Evolutionary conservation across 306 rosid species (phyloP).

Genomic region (Casuarina cunninghamiana): DNA sequence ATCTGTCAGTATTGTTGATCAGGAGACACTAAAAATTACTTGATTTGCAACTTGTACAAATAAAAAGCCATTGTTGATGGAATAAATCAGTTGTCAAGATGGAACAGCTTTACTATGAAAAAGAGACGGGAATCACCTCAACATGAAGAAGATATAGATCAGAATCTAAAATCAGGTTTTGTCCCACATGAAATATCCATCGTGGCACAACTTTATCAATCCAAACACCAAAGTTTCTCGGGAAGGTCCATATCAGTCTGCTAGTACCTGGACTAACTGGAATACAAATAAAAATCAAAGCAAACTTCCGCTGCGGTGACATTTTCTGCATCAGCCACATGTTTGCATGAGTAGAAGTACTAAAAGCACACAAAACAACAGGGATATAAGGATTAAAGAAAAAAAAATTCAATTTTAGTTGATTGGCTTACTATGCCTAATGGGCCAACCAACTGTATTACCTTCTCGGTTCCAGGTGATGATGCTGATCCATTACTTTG

Average conservation of each 20-base stretch:
- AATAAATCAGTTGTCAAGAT: conserved; percentile 10
- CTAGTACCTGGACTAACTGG: conserved; percentile 96
- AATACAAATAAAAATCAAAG: conserved; percentile 64
- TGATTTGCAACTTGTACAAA: background rate
- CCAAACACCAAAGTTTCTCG: conserved; percentile 77
- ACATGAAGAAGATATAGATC: conserved; percentile 89
- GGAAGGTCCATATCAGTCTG: conserved; percentile 88
- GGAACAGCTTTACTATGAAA: conserved; percentile 11
- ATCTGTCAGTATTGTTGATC: background rate
- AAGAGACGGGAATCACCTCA: conserved; percentile 58
- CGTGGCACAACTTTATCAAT: conserved; percentile 74
- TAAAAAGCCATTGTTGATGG: conserved; percentile 4
- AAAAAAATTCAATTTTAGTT: background rate
- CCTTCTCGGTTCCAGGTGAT: conserved; percentile 54
- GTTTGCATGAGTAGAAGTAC: conserved; percentile 4
- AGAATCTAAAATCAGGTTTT: conserved; percentile 85
- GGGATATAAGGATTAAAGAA: background rate
- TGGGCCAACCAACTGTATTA: conserved; percentile 18
- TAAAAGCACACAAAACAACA: conserved; percentile 2
- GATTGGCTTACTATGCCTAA: background rate
- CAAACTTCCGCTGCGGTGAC: conserved; percentile 33
- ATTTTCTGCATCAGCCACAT: conserved; percentile 48
- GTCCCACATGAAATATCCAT: conserved; percentile 88
- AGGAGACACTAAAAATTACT: background rate
- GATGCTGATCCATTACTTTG: conserved; percentile 41